These are phyloP conservation scores for Kodamaea anthophila DNA, from an alignment of 1,139 yeast species.

Conservation along the genomic window DNA sequence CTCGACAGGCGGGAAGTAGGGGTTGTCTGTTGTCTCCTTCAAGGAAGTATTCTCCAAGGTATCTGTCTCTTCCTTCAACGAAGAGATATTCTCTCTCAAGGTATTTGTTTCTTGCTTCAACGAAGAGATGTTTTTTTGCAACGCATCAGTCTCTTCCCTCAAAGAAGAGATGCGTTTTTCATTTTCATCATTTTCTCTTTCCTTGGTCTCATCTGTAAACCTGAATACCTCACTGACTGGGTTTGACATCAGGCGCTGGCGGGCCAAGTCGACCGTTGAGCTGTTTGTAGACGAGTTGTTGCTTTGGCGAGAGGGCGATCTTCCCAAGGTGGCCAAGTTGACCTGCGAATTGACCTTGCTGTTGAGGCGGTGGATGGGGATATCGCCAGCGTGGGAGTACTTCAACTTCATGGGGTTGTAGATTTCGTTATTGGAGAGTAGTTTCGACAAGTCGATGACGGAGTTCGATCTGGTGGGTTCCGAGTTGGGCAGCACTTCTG, in stretches of 20 bases:
- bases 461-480: slow-evolving; percentile 41
- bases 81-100: slow-evolving; percentile 5
- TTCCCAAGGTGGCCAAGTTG: slow-evolving; percentile 12
- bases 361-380: slow-evolving; percentile 36
- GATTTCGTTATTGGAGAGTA: slow-evolving; percentile 31
- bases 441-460: slow-evolving; percentile 37
- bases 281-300: slow-evolving; percentile 23
- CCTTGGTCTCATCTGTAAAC: too few relatives aligned
- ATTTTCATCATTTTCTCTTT: too few relatives aligned
- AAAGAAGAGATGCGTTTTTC: too few relatives aligned
- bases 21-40: too few relatives aligned
- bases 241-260: slow-evolving; percentile 20
- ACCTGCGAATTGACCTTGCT: slow-evolving; percentile 37
- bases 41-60: slow-evolving; percentile 3
- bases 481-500: slow-evolving; percentile 41
- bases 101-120: slow-evolving; percentile 16
- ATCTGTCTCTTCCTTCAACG: not conserved
- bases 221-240: slow-evolving; percentile 12
- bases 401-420: slow-evolving; percentile 37
- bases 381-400: slow-evolving; percentile 36
- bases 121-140: slow-evolving; percentile 12
- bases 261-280: slow-evolving; percentile 24
- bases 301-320: slow-evolving; percentile 10
- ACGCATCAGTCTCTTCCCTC: slow-evolving; percentile 1
- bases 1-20: too few relatives aligned